These are phyloP conservation scores for Blastocystis sp. DNA, from an alignment of 352 stramenopile genomes.

Conservation along the genomic window DNA sequence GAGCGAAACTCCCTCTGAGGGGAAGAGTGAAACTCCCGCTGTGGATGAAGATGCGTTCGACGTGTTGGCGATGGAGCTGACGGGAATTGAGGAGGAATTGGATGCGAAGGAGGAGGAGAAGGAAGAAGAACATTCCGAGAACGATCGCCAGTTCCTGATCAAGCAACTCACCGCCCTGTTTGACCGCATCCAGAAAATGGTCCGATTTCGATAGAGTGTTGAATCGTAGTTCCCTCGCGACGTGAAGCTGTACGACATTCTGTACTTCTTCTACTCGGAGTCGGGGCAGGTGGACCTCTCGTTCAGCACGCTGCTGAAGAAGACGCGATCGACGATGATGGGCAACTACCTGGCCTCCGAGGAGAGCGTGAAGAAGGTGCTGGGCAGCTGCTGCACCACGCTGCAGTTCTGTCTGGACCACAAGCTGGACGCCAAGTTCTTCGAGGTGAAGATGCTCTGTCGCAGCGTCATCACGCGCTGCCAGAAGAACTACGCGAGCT, in stretches of 20 bases:
- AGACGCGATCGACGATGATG: slow-evolving; percentile 53
- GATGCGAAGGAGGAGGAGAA: slow-evolving; percentile 27
- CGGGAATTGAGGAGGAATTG: slow-evolving; percentile 28
- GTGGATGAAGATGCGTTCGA: slow-evolving; percentile 30
- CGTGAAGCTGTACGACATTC: slow-evolving; percentile 62
- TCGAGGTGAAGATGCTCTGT: slow-evolving; percentile 69
- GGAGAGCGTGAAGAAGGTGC: slow-evolving; percentile 36
- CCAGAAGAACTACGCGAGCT: neutral
- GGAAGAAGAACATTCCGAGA: slow-evolving; percentile 10
- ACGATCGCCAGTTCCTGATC: slow-evolving; percentile 37
- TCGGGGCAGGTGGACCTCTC: slow-evolving; percentile 10
- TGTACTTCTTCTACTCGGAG: slow-evolving; percentile 35
- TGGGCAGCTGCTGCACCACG: neutral
- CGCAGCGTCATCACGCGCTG: slow-evolving; percentile 45
- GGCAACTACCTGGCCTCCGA: slow-evolving; percentile 51
- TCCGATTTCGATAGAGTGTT: neutral
- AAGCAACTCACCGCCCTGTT: slow-evolving; percentile 48
- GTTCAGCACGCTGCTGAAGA: slow-evolving; percentile 57
- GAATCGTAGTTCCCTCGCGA: slow-evolving; percentile 51
- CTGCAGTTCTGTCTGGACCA: slow-evolving; percentile 35
- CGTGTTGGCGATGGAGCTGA: neutral
- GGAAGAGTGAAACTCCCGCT: neutral
- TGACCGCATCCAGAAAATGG: slow-evolving; percentile 47
- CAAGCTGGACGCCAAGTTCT: slow-evolving; percentile 26
- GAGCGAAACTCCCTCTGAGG: neutral